Evolutionary conservation across 2,329 filamentous ascomycete genomes (phyloP).

Genomic region (Arachnomyces sp.): DNA sequence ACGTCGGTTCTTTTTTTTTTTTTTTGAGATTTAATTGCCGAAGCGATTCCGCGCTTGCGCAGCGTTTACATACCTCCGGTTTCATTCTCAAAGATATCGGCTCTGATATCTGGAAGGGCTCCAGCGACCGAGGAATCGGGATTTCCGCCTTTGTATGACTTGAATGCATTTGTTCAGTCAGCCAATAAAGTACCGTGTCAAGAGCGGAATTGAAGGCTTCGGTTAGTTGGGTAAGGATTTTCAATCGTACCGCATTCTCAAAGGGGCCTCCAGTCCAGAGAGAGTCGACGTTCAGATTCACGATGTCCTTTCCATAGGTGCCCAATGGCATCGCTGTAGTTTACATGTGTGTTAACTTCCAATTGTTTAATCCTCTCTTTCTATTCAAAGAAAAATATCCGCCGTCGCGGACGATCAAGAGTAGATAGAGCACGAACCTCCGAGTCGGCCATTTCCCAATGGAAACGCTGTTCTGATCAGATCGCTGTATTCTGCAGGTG

Average conservation of each 20-base stretch:
- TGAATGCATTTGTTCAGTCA: no score
- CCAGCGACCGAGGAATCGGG: constrained; percentile 12
- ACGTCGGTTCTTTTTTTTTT: no score
- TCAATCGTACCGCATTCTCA: constrained; percentile 10
- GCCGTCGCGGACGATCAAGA: no score
- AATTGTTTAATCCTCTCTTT: no score
- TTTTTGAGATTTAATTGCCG: no score
- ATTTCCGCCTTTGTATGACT: constrained; percentile 15
- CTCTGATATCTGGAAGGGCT: constrained; percentile 12
- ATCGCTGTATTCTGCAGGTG: constrained; percentile 5
- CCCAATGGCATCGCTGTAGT: constrained; percentile 15
- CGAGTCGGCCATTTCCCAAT: constrained; percentile 13
- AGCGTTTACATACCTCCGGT: constrained; percentile 9
- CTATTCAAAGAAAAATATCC: no score
- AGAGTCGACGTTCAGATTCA: constrained; percentile 20
- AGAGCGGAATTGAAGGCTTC: no score
- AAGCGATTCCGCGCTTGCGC: no score
- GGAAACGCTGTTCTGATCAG: constrained; percentile 12
- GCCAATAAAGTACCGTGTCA: no score
- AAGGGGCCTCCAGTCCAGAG: constrained; percentile 22
- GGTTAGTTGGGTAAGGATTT: no score
- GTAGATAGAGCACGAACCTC: constrained; percentile 3
- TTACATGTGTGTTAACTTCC: no score
- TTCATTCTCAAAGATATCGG: constrained; percentile 17
- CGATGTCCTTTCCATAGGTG: constrained; percentile 7